Percentiles rank a stretch among this genome's conserved stretches.
These are phyloP conservation scores for Galium porrigens DNA, from an alignment of 305 asterid genomes.

Conservation along the genomic window DNA sequence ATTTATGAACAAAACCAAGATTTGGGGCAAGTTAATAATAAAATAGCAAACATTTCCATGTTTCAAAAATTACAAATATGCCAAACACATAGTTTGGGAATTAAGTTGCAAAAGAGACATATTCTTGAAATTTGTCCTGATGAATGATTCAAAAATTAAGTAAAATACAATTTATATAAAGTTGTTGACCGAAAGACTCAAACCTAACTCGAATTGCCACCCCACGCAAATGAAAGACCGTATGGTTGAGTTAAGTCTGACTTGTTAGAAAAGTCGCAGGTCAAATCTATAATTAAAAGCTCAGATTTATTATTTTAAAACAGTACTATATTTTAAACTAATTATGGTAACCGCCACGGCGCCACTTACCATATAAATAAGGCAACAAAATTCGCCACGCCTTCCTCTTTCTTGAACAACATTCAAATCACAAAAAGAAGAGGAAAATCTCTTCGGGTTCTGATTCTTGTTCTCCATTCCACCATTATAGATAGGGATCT, in stretches of 20 bases:
- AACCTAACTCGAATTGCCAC: too few species aligned
- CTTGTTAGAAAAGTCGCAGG: not conserved
- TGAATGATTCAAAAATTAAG: too few species aligned
- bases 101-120: too few species aligned
- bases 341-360: not conserved
- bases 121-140: too few species aligned
- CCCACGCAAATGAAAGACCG: too few species aligned
- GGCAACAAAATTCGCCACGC: not conserved
- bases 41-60: too few species aligned
- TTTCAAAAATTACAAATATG: too few species aligned
- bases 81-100: too few species aligned
- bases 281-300: not conserved
- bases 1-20: too few species aligned
- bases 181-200: not conserved
- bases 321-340: not conserved
- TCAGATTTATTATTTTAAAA: too few species aligned
- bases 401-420: not conserved
- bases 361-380: not conserved
- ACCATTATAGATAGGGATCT: not conserved
- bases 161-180: not conserved
- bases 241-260: not conserved
- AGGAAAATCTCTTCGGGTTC: slow-evolving; percentile 18
- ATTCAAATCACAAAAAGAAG: not conserved
- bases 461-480: not conserved
- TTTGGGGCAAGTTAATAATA: too few species aligned